A percentile compares a stretch with the other conserved stretches of the same genome.
Conservation (phyloP, 2,329 filamentous ascomycete genomes). For the Ophiosphaerella korrae region DNA sequence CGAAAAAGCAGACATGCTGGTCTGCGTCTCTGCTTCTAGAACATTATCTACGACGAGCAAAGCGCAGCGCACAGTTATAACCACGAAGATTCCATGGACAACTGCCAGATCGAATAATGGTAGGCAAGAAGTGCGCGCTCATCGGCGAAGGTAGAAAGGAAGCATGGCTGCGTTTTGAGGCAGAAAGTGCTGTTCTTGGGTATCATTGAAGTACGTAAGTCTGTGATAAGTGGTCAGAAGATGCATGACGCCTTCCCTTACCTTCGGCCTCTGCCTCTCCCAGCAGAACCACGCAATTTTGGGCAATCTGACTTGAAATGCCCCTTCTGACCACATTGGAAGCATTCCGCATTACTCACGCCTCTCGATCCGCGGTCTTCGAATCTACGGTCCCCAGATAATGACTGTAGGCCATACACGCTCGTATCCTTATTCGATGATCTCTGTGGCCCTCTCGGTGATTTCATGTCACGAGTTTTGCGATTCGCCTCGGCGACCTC, state of each 20-base stretch:
- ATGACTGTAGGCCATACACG: constrained; percentile 65
- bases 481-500: constrained; percentile 51
- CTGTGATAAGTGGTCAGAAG: background rate
- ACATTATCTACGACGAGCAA: constrained; percentile 54
- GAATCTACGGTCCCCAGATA: constrained; percentile 61
- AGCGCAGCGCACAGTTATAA: constrained; percentile 47
- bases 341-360: constrained; percentile 58
- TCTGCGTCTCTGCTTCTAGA: constrained; percentile 55
- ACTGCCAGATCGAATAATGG: constrained; percentile 53
- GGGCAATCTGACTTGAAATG: constrained; percentile 66
- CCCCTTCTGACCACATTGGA: constrained; percentile 65
- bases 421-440: constrained; percentile 68
- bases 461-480: constrained; percentile 51
- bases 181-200: constrained; percentile 2
- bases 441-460: constrained; percentile 59
- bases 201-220: constrained; percentile 7
- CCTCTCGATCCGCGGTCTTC: constrained; percentile 28
- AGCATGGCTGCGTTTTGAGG: constrained; percentile 5
- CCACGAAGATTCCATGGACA: constrained; percentile 49
- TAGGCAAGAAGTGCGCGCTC: constrained; percentile 52
- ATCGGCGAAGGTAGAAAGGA: constrained; percentile 44
- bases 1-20: constrained; percentile 50
- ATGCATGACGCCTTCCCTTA: constrained; percentile 9
- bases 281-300: constrained; percentile 32
- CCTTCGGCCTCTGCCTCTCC: constrained; percentile 31